Evolutionary conservation across 1,284 basidiomycete genomes (phyloP).

Genomic region (Earliella scabrosa): DNA sequence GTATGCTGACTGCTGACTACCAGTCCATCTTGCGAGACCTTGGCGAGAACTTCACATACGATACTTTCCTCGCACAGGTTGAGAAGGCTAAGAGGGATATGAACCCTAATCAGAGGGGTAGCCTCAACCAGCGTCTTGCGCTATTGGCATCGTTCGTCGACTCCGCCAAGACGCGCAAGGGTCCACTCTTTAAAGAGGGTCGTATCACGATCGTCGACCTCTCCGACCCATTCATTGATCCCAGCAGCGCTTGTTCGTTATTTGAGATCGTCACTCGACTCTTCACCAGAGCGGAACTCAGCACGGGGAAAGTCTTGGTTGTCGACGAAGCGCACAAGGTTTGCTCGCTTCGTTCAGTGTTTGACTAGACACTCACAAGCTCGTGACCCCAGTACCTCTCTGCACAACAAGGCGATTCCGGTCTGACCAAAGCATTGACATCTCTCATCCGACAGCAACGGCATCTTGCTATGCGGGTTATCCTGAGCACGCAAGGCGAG

Average conservation of each 20-base stretch:
- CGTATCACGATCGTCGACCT: constrained; percentile 70
- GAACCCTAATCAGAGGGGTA: constrained; percentile 53
- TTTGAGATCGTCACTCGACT: constrained; percentile 71
- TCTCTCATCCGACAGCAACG: constrained; percentile 70
- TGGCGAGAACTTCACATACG: constrained; percentile 50
- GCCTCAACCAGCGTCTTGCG: constrained; percentile 62
- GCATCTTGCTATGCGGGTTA: constrained; percentile 71
- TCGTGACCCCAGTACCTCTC: constrained; percentile 60
- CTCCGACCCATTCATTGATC: constrained; percentile 75
- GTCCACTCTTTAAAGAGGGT: constrained; percentile 51
- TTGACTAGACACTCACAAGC: not conserved
- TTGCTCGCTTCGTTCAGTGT: constrained; percentile 8
- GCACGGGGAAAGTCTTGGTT: constrained; percentile 70
- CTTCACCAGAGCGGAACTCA: constrained; percentile 64
- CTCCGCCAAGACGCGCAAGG: constrained; percentile 23
- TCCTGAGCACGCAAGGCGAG: constrained; percentile 73
- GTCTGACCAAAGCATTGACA: constrained; percentile 63
- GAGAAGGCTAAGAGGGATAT: constrained; percentile 52
- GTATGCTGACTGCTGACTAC: constrained; percentile 27
- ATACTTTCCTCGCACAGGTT: constrained; percentile 51
- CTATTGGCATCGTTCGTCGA: constrained; percentile 57
- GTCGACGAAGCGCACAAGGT: constrained; percentile 81
- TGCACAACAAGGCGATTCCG: constrained; percentile 39
- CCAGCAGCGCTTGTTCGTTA: constrained; percentile 64
- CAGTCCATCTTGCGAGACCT: constrained; percentile 49